Conservation (phyloP, 768 basidiomycete species). For the Termitomyces sp. region DNA sequence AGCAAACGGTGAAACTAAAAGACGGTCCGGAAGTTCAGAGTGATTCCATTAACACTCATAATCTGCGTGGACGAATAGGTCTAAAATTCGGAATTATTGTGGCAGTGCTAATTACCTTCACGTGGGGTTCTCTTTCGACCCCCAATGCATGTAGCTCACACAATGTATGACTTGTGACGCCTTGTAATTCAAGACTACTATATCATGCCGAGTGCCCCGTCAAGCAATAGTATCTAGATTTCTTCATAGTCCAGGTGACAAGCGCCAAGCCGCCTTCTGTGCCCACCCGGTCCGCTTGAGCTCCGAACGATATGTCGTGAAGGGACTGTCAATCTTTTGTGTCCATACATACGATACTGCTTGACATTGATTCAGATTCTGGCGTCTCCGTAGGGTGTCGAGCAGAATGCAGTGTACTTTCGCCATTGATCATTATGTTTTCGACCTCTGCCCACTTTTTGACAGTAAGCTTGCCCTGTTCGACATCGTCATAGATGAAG, state of each 20-base stretch:
- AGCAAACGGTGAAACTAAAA: neutral
- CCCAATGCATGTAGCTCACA: no score
- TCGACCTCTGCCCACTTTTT: constrained; percentile 23
- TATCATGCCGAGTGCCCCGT: neutral
- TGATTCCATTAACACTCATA: neutral
- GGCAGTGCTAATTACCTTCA: neutral
- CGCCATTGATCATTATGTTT: constrained; percentile 13
- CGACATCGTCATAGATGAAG: constrained; percentile 15
- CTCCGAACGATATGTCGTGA: neutral
- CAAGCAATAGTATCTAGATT: neutral
- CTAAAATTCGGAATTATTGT: neutral
- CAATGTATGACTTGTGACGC: no score
- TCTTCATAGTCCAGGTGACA: neutral
- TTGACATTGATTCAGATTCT: neutral
- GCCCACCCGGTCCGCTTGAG: constrained; percentile 5
- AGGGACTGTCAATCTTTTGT: neutral
- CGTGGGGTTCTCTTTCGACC: neutral
- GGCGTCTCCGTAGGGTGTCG: neutral
- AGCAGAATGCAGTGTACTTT: constrained; percentile 14
- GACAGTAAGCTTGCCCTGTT: neutral
- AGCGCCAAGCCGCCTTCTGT: neutral
- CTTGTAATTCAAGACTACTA: neutral
- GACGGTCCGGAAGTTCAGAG: neutral
- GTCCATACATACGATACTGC: neutral
- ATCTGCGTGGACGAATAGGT: neutral